Percentiles rank a stretch among this genome's conserved stretches.
Evolutionary conservation across 345 rosid species (phyloP).

Genomic region (Pistacia atlantica): DNA sequence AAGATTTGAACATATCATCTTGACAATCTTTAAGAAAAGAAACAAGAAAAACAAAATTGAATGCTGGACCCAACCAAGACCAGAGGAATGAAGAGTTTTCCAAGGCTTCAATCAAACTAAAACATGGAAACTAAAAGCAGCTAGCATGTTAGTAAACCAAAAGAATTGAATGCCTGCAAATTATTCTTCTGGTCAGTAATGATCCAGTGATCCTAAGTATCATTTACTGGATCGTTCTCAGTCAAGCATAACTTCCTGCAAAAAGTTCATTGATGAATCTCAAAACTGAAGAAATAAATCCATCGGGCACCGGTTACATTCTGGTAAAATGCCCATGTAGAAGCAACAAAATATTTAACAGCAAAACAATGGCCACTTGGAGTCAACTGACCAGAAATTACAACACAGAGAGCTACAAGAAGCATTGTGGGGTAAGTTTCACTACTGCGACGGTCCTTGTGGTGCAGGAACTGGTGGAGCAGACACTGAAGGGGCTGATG

Average conservation of each 20-base stretch:
- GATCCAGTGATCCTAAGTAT: neutral
- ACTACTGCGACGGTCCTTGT: conserved; percentile 11
- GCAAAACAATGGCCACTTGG: neutral
- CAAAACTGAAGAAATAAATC: neutral
- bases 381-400: neutral
- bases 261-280: neutral
- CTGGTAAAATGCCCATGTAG: neutral
- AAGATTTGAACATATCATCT: too few relatives aligned
- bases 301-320: neutral
- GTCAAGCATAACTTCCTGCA: neutral
- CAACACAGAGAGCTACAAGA: neutral
- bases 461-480: conserved; percentile 28
- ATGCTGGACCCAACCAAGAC: too few relatives aligned
- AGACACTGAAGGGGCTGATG: conserved; percentile 25
- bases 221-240: too few relatives aligned
- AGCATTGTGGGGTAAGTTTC: neutral
- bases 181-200: neutral
- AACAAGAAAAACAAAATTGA: too few relatives aligned
- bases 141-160: too few relatives aligned
- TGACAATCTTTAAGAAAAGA: too few relatives aligned
- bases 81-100: too few relatives aligned
- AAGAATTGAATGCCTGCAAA: neutral
- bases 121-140: too few relatives aligned
- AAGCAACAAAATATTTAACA: neutral
- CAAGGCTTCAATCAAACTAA: too few relatives aligned